Evolutionary conservation across 1,284 basidiomycete species (phyloP), one percentile per base, ranked within the genome.

Genomic region (Sphaerobolus stellatus): DNA sequence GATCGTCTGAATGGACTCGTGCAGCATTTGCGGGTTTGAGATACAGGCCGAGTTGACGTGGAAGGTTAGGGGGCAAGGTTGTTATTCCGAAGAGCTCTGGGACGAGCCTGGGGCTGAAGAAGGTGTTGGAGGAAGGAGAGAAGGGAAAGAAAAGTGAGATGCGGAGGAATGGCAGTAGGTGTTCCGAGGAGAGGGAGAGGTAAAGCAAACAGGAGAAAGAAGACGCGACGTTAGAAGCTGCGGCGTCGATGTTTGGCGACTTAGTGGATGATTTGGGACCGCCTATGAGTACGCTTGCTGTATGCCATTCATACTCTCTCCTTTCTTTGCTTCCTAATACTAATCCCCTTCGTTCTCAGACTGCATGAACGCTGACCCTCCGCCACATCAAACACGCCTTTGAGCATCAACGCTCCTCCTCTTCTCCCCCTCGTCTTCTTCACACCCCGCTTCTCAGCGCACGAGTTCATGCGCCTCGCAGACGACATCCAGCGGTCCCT

Each of bases 1-100:
- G 84, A 84, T 53, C 88, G 85, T 59, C 76, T 98, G 64, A 94
- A 90, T 57, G 76, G 92, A 16, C 79, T 98, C 4, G 94, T 91
- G 1, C 94, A 98, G 65, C 94, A 97, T 72, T 97, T 40, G 93
- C 88, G 50, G 92, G 94, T 18, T 73, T 97, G 55, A 74, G 94
- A 68, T 97, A 28, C 93, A 96, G 65, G 84, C 88, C 56, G 89
- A 94, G 48, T 70, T 97, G 30, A 83, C 88, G n/a, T n/a, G n/a
- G n/a, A n/a, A n/a, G n/a, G n/a, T n/a, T n/a, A n/a, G n/a, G n/a
- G n/a, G n/a, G n/a, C n/a, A n/a, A n/a, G n/a, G n/a, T n/a, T n/a
- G 47, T 30, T 22, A 28, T 8, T 44, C 44, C 50, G 16, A 43
- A 29, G 13, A 20, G 25, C 9, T n/a, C 22, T 13, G 36, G 43